phyloP scores from a whole-genome alignment of 768 basidiomycete genomes.

The Boletus sp. region DNA sequence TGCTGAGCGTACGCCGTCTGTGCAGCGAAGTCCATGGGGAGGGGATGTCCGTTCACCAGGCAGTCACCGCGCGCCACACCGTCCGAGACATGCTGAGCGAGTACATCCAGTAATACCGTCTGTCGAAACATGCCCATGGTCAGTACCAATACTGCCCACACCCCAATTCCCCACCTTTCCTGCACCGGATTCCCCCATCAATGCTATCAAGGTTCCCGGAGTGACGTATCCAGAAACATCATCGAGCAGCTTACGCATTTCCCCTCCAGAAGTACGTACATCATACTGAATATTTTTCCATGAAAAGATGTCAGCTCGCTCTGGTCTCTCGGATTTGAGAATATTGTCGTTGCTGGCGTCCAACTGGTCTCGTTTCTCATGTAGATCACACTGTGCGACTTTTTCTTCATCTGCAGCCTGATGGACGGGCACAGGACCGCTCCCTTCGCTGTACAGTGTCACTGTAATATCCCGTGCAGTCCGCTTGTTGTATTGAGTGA shows the following conservation, averaged over 20 bases:
- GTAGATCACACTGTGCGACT: not conserved
- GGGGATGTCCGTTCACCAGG: conserved; percentile 52
- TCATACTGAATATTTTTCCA: conserved; percentile 73
- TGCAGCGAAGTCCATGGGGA: conserved; percentile 59
- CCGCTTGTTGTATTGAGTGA: conserved; percentile 34
- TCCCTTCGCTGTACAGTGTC: conserved; percentile 21
- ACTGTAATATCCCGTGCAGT: conserved; percentile 32
- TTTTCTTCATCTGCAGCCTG: conserved; percentile 21
- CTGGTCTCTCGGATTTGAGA: conserved; percentile 15
- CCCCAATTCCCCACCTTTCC: conserved; percentile 22
- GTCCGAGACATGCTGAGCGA: conserved; percentile 47
- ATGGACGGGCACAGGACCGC: not conserved
- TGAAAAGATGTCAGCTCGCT: conserved; percentile 63
- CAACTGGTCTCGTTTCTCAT: not conserved
- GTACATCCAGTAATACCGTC: conserved; percentile 60
- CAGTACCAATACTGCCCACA: not conserved
- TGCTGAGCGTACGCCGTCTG: conserved; percentile 65
- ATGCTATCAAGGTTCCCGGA: conserved; percentile 50
- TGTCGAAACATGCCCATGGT: conserved; percentile 9
- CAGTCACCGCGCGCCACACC: conserved; percentile 52
- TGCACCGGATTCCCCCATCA: conserved; percentile 46
- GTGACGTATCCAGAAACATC: conserved; percentile 48
- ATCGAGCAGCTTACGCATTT: conserved; percentile 44
- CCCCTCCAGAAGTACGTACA: conserved; percentile 41
- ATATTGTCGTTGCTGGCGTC: not conserved